Conservation (phyloP, 177 flowering plant species). For the Vitis hybrid region DNA sequence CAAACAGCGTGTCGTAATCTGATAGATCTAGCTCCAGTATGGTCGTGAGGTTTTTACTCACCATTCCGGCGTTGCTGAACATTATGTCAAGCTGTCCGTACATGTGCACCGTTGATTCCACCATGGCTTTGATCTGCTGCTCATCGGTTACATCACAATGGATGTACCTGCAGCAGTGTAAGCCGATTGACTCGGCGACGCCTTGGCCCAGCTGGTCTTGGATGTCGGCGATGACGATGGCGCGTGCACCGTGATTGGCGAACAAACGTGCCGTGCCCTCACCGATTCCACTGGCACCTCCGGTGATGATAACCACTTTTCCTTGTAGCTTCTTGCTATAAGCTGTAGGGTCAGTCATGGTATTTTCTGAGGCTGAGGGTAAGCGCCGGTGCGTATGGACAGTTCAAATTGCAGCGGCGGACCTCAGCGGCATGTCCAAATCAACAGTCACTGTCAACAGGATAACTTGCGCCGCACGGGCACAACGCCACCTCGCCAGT, state of each 20-base stretch:
- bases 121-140: conserved; percentile 37
- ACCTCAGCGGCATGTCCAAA: no score
- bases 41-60: conserved; percentile 9
- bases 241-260: conserved; percentile 33
- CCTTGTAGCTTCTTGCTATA: no score
- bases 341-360: no score
- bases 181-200: conserved; percentile 38
- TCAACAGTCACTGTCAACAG: no score
- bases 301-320: conserved; percentile 44
- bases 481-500: no score
- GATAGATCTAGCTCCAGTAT: conserved; percentile 39
- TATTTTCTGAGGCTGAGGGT: no score
- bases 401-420: no score
- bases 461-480: no score
- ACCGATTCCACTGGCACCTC: conserved; percentile 48
- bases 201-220: conserved; percentile 41
- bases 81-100: conserved; percentile 51
- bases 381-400: no score
- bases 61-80: conserved; percentile 62
- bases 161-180: conserved; percentile 23
- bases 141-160: conserved; percentile 60
- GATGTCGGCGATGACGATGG: conserved; percentile 52
- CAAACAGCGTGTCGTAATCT: conserved; percentile 24
- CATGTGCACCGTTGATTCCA: conserved; percentile 24
- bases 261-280: conserved; percentile 47